Percentiles rank a stretch among this genome's conserved stretches.
These are phyloP conservation scores for Cyberlindnera maritima DNA, from an alignment of 805 yeast species.

Conservation along the genomic window DNA sequence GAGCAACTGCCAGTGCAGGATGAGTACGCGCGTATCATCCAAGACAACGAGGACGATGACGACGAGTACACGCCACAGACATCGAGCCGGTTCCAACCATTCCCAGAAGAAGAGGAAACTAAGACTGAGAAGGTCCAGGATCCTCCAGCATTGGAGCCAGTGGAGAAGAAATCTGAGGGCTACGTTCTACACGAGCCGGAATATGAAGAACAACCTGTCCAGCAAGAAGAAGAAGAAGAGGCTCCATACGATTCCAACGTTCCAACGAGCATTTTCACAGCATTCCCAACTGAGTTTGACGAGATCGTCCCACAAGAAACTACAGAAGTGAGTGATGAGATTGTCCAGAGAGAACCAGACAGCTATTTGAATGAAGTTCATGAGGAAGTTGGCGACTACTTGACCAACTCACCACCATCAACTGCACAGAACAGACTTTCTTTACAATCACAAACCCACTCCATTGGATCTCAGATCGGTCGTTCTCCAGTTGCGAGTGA, in stretches of 20 bases:
- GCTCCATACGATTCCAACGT: slow-evolving; percentile 13
- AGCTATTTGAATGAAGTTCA: background rate
- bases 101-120: background rate
- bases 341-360: background rate
- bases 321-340: background rate
- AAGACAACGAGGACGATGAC: slow-evolving; percentile 20
- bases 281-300: slow-evolving; percentile 16
- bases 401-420: background rate
- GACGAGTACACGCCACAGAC: slow-evolving; percentile 21
- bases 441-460: background rate
- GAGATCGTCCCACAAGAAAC: slow-evolving; percentile 7
- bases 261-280: slow-evolving; percentile 14
- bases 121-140: background rate
- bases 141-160: background rate
- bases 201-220: background rate
- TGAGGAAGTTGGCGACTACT: background rate
- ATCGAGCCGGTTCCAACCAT: slow-evolving; percentile 11
- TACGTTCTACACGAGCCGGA: no score
- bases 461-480: background rate
- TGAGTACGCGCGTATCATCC: slow-evolving; percentile 15
- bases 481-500: slow-evolving; percentile 3
- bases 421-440: background rate
- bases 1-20: background rate
- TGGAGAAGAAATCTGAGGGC: no score
- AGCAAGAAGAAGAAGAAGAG: background rate